Evolutionary conservation across 768 basidiomycete genomes (phyloP).

Genomic region (Suillus paluster): DNA sequence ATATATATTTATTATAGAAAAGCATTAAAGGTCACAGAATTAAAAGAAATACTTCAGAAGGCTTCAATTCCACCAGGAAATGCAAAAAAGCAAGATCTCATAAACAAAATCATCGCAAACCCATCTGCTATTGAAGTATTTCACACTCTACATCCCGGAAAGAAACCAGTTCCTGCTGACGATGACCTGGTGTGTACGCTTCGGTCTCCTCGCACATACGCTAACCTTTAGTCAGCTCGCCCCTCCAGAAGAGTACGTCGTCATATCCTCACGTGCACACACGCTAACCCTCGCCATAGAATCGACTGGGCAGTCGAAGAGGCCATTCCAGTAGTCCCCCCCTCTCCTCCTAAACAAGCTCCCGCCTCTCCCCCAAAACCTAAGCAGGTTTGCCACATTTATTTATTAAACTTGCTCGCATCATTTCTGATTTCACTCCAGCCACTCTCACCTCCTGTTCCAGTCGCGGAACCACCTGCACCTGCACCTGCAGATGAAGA

Average conservation of each 20-base stretch:
- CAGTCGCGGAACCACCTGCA: neutral
- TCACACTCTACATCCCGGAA: constrained; percentile 41
- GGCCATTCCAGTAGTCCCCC: constrained; percentile 17
- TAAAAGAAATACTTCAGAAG: constrained; percentile 61
- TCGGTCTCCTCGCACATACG: neutral
- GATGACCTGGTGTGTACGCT: constrained; percentile 33
- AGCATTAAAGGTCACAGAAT: constrained; percentile 73
- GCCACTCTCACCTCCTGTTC: constrained; percentile 9
- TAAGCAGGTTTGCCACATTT: constrained; percentile 6
- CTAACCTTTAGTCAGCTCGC: constrained; percentile 27
- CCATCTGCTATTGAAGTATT: constrained; percentile 55
- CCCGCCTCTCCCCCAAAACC: neutral
- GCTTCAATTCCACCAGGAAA: constrained; percentile 57
- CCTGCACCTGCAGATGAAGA: constrained; percentile 45
- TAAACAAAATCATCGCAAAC: constrained; percentile 60
- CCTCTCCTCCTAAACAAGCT: neutral
- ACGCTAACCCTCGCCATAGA: constrained; percentile 27
- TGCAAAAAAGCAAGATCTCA: constrained; percentile 69
- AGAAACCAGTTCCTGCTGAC: constrained; percentile 22
- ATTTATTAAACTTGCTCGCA: neutral
- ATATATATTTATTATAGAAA: constrained; percentile 39
- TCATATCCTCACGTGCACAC: constrained; percentile 5
- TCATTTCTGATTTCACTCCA: constrained; percentile 9
- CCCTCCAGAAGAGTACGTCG: constrained; percentile 36
- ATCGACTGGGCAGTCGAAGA: constrained; percentile 49